Base-by-base conservation (phyloP, 768 basidiomycete genomes). In the Hydnum rufescens region DNA sequence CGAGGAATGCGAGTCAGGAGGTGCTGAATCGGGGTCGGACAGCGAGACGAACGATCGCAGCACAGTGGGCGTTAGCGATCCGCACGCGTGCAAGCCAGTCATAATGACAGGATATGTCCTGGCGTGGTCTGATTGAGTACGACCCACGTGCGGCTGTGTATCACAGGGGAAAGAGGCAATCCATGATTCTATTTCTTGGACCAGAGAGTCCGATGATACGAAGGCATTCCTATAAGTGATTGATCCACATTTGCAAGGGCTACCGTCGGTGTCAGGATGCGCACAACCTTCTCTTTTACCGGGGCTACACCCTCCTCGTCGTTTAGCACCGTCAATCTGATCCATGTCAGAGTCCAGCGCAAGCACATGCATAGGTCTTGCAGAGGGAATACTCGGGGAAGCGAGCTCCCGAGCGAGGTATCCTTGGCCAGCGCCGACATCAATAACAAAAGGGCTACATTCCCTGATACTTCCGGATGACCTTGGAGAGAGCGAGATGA, bases 361-460 rank as follows among this genome's bases (percentile, higher is more conserved):
- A 3, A 58, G 52, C 4, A 58, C 56, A 29, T 56, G 32, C 8
- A 47, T 13, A 16, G 44, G 44, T 13, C 13, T 13, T 25, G 8
- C 8, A 13, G 8, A 26, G 13, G 44, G 8, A 25, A 26, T 25
- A 26, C 25, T 28, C 8, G 55, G 32, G 42, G 28, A 51, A 32
- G 55, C 51, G 8, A 58, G 50, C n/a, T 53, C 49, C 5, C 56
- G 34, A 6, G 57, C 39, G 23, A 58, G 50, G 44, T 58, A 56
- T n/a, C 55, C 57, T 49, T 58, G 56, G 13, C 57, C 57, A 6
- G 57, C 55, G 16, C 57, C 57, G n/a, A 56, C 52, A 30, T 58
- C 57, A 16, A 58, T 52, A 4, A 58, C 32, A 28, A n/a, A n/a
- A n/a, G n/a, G n/a, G n/a, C n/a, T n/a, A n/a, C n/a, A n/a, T n/a